Evolutionary conservation across 2,329 filamentous ascomycete genomes (phyloP).

Genomic region (Cytospora mali): DNA sequence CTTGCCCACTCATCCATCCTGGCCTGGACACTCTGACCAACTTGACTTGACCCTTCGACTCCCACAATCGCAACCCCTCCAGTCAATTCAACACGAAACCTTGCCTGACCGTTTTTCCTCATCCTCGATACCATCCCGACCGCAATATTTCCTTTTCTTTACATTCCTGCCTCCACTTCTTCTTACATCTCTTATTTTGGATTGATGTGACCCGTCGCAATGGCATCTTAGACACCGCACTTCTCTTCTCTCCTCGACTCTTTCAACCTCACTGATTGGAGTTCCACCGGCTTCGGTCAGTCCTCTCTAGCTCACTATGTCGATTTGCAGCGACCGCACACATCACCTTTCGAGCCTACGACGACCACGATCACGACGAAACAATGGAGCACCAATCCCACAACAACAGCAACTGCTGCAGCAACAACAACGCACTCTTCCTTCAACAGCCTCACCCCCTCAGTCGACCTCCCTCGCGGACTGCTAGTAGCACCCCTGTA

Average conservation of each 20-base stretch:
- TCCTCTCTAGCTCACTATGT: slow-evolving; percentile 27
- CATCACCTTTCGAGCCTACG: slow-evolving; percentile 14
- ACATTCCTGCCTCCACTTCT: neutral
- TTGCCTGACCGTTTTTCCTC: neutral
- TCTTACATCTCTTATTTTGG: neutral
- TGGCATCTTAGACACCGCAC: slow-evolving; percentile 19
- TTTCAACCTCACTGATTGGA: slow-evolving; percentile 2
- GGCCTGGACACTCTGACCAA: slow-evolving; percentile 1
- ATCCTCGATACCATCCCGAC: slow-evolving; percentile 14
- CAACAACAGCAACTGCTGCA: slow-evolving; percentile 19
- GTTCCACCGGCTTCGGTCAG: slow-evolving; percentile 20
- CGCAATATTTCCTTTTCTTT: slow-evolving; percentile 14
- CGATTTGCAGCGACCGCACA: slow-evolving; percentile 23
- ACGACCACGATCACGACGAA: slow-evolving; percentile 22
- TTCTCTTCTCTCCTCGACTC: slow-evolving; percentile 4
- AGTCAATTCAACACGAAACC: slow-evolving; percentile 3
- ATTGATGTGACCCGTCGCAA: slow-evolving; percentile 16
- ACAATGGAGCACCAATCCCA: slow-evolving; percentile 38
- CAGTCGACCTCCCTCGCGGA: slow-evolving; percentile 48
- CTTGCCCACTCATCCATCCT: slow-evolving; percentile 7
- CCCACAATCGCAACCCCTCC: slow-evolving; percentile 4
- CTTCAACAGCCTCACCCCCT: slow-evolving; percentile 40
- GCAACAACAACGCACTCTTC: slow-evolving; percentile 36
- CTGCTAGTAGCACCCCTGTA: slow-evolving; percentile 58
- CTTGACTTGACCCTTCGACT: neutral